These are phyloP conservation scores for Pestalotiopsis sp. DNA, from an alignment of 2,329 filamentous ascomycete genomes.

Conservation along the genomic window DNA sequence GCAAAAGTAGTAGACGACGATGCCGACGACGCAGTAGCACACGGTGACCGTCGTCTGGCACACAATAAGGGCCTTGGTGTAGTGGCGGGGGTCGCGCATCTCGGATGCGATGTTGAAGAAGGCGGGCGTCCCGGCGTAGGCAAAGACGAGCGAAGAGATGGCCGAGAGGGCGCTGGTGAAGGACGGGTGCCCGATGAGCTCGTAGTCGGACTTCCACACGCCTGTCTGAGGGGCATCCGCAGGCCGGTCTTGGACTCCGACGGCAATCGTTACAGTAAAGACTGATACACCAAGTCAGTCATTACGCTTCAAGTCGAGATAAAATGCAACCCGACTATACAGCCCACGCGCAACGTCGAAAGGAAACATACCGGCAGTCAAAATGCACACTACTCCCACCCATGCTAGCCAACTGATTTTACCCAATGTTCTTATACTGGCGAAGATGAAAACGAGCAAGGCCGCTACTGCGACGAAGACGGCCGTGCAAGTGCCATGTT, in stretches of 20 bases:
- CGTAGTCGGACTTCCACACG: not conserved
- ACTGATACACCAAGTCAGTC: not conserved
- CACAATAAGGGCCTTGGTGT: not conserved
- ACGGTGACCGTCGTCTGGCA: not conserved
- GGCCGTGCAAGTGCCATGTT: not conserved
- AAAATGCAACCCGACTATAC: too few relatives aligned
- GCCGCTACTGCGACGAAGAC: not conserved
- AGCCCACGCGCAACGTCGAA: too few relatives aligned
- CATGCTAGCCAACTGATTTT: constrained; percentile 6
- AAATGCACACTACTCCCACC: not conserved
- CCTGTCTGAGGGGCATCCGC: not conserved
- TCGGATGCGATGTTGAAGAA: not conserved
- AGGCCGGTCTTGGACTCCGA: not conserved
- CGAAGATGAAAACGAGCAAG: not conserved
- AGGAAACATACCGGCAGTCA: not conserved
- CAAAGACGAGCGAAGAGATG: not conserved
- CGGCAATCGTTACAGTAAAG: not conserved
- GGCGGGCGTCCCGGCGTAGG: not conserved
- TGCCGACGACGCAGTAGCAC: not conserved
- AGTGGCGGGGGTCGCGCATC: constrained; percentile 1
- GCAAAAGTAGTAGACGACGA: constrained; percentile 1
- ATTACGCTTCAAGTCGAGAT: not conserved
- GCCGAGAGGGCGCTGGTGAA: not conserved
- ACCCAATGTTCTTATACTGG: not conserved
- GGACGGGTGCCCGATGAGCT: not conserved